phyloP scores from a whole-genome alignment of 768 basidiomycete species.

The Butyriboletus loyo region DNA sequence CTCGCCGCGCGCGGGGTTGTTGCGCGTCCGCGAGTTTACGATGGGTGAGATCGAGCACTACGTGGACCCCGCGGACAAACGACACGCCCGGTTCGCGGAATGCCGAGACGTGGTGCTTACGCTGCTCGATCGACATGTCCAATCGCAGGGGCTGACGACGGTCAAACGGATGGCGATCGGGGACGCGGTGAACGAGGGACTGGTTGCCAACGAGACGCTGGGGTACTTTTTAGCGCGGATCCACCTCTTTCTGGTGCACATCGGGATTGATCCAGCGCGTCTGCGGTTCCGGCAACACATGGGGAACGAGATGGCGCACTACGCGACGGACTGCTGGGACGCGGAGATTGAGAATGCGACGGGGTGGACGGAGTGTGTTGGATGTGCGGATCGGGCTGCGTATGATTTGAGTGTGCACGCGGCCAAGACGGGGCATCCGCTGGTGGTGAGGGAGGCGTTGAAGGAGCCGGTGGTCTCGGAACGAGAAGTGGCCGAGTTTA shows the following conservation, averaged over 20 bases:
- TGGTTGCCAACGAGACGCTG: slow-evolving; percentile 95
- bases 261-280: slow-evolving; percentile 81
- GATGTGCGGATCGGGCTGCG: slow-evolving; percentile 96
- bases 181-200: slow-evolving; percentile 80
- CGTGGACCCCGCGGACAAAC: slow-evolving; percentile 93
- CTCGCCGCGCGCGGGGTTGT: slow-evolving; percentile 90
- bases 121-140: slow-evolving; percentile 82
- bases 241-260: slow-evolving; percentile 82
- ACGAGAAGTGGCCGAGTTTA: slow-evolving; percentile 72
- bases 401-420: slow-evolving; percentile 94
- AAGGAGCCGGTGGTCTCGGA: slow-evolving; percentile 84
- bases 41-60: slow-evolving; percentile 99
- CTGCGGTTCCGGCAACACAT: slow-evolving; percentile 97
- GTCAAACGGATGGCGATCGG: slow-evolving; percentile 71
- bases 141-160: slow-evolving; percentile 67
- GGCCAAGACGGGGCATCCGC: slow-evolving; percentile 74
- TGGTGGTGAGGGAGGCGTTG: slow-evolving; percentile 83
- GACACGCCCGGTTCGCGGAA: slow-evolving; percentile 79
- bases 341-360: slow-evolving; percentile 90
- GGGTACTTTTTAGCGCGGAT: slow-evolving; percentile 97
- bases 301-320: slow-evolving; percentile 99
- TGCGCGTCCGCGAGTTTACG: slow-evolving; percentile 97
- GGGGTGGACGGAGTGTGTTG: slow-evolving; percentile 97
- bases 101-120: slow-evolving; percentile 70
- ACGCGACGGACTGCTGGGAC: slow-evolving; percentile 99